These are phyloP conservation scores for Fomitopsis pulvina DNA, from an alignment of 768 basidiomycete species.

Conservation along the genomic window DNA sequence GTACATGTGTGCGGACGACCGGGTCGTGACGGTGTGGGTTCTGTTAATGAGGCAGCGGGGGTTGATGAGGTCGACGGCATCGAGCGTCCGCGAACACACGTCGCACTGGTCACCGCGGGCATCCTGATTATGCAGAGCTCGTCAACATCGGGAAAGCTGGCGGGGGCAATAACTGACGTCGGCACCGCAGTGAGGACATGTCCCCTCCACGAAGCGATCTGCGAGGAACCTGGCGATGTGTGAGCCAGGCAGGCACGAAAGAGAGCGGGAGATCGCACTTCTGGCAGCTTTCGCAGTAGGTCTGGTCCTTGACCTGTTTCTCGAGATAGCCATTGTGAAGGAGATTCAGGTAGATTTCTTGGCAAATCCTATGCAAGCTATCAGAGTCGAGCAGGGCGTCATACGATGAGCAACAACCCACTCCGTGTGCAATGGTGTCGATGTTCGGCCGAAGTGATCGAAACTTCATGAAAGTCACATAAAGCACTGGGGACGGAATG, in stretches of 20 bases:
- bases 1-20: conserved; percentile 87
- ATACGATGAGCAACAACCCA: conserved; percentile 28
- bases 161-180: conserved; percentile 44
- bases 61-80: conserved; percentile 88
- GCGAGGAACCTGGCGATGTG: conserved; percentile 69
- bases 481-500: background rate
- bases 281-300: conserved; percentile 88
- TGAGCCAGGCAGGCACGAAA: conserved; percentile 7
- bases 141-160: background rate
- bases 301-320: conserved; percentile 85
- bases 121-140: conserved; percentile 44
- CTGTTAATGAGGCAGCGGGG: conserved; percentile 91
- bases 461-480: conserved; percentile 44
- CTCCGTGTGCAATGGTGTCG: conserved; percentile 86
- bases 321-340: conserved; percentile 70
- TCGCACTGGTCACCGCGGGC: conserved; percentile 99
- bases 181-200: conserved; percentile 87
- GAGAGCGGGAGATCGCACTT: conserved; percentile 41
- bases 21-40: conserved; percentile 68
- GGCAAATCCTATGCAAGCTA: conserved; percentile 62
- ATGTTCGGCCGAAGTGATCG: conserved; percentile 94
- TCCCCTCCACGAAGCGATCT: conserved; percentile 97
- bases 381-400: background rate
- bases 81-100: conserved; percentile 83
- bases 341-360: conserved; percentile 83